Percentiles rank a stretch among this genome's conserved stretches.
Evolutionary conservation across 345 rosid genomes (phyloP).

Genomic region (Carallia brachiata): DNA sequence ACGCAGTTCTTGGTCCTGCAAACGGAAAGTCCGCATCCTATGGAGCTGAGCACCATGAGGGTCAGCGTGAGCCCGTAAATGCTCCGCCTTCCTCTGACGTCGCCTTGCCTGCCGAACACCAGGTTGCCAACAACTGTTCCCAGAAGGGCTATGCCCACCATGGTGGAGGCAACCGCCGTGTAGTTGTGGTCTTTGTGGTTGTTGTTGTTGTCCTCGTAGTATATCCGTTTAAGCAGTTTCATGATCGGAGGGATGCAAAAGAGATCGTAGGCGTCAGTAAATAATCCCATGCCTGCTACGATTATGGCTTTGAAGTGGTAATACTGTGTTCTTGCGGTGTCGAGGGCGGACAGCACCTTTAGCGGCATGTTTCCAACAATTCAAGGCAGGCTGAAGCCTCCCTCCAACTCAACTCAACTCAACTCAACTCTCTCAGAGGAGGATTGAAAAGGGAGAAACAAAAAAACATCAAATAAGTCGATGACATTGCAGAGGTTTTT

Average conservation of each 20-base stretch:
- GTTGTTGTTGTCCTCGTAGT: constrained; percentile 16
- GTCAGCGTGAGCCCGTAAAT: constrained; percentile 58
- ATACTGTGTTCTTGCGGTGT: constrained; percentile 44
- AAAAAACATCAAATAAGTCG: too few relatives aligned
- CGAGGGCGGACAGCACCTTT: constrained; percentile 49
- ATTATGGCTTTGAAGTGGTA: constrained; percentile 64
- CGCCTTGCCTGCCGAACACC: constrained; percentile 62
- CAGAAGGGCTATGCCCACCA: constrained; percentile 46
- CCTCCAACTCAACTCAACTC: too few relatives aligned
- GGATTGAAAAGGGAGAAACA: too few relatives aligned
- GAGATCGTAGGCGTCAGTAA: constrained; percentile 63
- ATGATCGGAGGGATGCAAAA: constrained; percentile 55
- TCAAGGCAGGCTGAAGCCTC: too few relatives aligned
- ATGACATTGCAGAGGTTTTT: too few relatives aligned
- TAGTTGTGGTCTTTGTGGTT: neutral
- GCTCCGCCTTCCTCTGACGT: constrained; percentile 51
- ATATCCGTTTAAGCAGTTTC: constrained; percentile 40
- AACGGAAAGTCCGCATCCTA: constrained; percentile 63
- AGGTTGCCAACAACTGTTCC: constrained; percentile 64
- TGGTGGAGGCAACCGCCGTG: constrained; percentile 27
- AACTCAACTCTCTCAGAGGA: too few relatives aligned
- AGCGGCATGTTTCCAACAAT: constrained; percentile 28
- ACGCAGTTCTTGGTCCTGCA: constrained; percentile 53
- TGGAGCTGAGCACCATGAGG: constrained; percentile 57
- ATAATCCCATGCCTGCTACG: constrained; percentile 68